Base-by-base conservation (phyloP, 1,284 basidiomycete species). In the Ceratobasidium theobromae region DNA sequence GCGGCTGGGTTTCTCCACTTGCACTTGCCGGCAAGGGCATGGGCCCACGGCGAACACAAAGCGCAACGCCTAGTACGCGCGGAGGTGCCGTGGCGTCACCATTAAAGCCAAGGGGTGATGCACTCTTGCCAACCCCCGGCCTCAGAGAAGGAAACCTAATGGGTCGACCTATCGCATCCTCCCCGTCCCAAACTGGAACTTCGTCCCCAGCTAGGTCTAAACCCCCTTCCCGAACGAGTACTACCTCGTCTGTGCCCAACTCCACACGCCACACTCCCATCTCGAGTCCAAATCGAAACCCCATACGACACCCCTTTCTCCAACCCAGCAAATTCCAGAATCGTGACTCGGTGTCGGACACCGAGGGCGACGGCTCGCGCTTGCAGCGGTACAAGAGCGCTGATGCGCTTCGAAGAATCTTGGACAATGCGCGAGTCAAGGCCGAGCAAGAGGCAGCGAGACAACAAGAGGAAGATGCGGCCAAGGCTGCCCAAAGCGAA, bases 381-480 rank as follows among this genome's bases (percentile, higher is more conserved):
- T 18, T 52, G n/a, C 58, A 64, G 21, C 35, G 27, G 38, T 64
- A n/a, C 35, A 64, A 28, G 58, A 64, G 58, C 27, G 58, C 58
- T 2, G 35, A 49, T 25, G 58, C 33, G 1, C 35, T 64, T 8
- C 14, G 58, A 21, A 30, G 48, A 21, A 64, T 64, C 4, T 21
- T 64, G 33, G 58, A 64, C 48, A 48, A 32, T 30, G 48, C 58
- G 25, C 38, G 38, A 23, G 27, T 33, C 41, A 46, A 25, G 41
- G 16, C 27, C 14, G 43, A 60, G 25, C 33, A 74, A 67, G 18
- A 77, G 62, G 35, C 8, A 38, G 28, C 71, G 65, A 14, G 75
- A 73, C 45, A 78, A 71, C 46, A 75, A 60, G 60, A 78, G 68
- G 25, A 71, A 64, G 21, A 74, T 40, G 27, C 66, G 49, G 69